These are phyloP conservation scores for Aspergillus proliferans DNA, from an alignment of 2,329 filamentous ascomycete species.

Conservation along the genomic window DNA sequence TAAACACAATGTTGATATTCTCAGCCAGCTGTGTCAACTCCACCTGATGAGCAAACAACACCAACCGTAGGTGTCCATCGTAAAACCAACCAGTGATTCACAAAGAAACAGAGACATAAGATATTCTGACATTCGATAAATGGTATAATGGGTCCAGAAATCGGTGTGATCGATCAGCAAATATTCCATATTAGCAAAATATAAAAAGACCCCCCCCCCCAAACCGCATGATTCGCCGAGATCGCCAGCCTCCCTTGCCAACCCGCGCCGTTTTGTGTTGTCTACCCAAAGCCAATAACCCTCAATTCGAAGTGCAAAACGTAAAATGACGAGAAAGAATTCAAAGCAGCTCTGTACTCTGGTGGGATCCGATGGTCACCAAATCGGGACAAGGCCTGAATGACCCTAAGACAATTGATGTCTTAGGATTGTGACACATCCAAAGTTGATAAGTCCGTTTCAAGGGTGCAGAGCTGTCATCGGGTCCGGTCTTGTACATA, in stretches of 20 bases:
- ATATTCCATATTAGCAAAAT: slow-evolving; percentile 7
- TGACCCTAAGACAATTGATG: no score
- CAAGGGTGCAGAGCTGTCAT: no score
- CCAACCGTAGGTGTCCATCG: neutral
- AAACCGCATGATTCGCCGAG: slow-evolving; percentile 21
- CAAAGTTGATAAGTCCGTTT: no score
- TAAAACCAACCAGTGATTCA: neutral
- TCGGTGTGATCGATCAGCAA: neutral
- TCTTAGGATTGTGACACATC: no score
- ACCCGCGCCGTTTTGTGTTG: slow-evolving; percentile 26
- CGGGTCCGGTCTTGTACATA: no score
- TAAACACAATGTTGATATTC: no score
- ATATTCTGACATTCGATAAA: slow-evolving; percentile 8
- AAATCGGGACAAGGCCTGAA: no score
- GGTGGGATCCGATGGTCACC: no score
- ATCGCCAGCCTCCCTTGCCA: slow-evolving; percentile 19
- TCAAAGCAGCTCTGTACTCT: neutral
- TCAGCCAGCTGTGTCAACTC: neutral
- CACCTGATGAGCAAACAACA: neutral
- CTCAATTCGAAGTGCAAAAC: neutral
- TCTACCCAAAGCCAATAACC: slow-evolving; percentile 25
- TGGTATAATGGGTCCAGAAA: slow-evolving; percentile 7
- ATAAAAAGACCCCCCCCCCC: slow-evolving; percentile 5
- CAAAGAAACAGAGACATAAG: neutral
- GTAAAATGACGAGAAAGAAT: slow-evolving; percentile 7